These are phyloP conservation scores for Dryas alaskensis DNA, from an alignment of 306 rosid genomes.

Conservation along the genomic window DNA sequence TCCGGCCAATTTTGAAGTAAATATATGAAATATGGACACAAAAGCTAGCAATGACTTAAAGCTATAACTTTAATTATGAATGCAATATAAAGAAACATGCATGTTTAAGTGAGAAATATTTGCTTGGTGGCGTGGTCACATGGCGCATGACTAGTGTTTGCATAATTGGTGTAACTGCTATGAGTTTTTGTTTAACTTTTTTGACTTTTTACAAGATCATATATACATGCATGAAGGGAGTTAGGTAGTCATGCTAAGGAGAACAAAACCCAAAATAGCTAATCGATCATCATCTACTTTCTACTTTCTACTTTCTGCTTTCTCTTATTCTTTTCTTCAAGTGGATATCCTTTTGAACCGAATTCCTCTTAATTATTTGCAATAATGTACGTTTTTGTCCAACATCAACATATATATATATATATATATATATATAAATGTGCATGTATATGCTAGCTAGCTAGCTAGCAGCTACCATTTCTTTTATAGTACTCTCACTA, in stretches of 20 bases:
- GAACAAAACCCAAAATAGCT: slow-evolving; percentile 2
- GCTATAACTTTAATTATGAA: neutral
- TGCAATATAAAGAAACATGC: neutral
- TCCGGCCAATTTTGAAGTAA: too few species aligned
- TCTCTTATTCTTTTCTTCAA: neutral
- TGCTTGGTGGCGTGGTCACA: neutral
- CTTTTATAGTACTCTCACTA: too few species aligned
- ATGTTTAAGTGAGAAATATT: slow-evolving; percentile 4
- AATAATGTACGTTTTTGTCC: too few species aligned
- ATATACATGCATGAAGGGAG: neutral
- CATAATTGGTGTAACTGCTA: slow-evolving; percentile 13
- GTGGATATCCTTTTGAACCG: neutral
- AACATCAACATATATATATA: too few species aligned
- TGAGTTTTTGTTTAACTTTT: neutral
- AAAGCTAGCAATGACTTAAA: too few species aligned
- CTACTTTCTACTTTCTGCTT: too few species aligned
- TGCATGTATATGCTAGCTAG: too few species aligned
- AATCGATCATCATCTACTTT: too few species aligned
- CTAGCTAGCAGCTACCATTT: too few species aligned
- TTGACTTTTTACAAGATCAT: neutral
- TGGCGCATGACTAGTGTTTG: slow-evolving; percentile 7
- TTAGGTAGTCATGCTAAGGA: neutral
- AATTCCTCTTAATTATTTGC: too few species aligned
- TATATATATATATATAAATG: too few species aligned
- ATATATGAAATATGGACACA: neutral